Percentiles rank a stretch among this genome's conserved stretches.
These are phyloP conservation scores for Amanita brunnescens DNA, from an alignment of 768 basidiomycete species.

Conservation along the genomic window DNA sequence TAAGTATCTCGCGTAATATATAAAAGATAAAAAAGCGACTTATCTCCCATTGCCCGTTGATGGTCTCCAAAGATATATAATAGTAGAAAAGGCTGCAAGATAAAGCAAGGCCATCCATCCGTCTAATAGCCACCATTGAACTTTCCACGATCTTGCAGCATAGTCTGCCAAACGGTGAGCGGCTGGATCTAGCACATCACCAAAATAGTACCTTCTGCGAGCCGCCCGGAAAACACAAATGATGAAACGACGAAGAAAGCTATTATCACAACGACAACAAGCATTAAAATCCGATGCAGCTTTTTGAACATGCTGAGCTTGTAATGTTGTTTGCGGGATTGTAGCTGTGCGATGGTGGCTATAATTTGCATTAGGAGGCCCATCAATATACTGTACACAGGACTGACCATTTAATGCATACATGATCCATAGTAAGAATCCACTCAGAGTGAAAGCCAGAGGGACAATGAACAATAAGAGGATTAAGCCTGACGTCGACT, in stretches of 20 bases:
- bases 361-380: constrained; percentile 8
- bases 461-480: constrained; percentile 90
- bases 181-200: constrained; percentile 1
- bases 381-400: neutral
- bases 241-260: constrained; percentile 92
- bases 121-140: constrained; percentile 94
- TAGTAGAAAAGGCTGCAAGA: constrained; percentile 66
- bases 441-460: constrained; percentile 89
- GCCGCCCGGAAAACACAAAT: constrained; percentile 82
- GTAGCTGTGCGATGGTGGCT: constrained; percentile 87
- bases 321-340: constrained; percentile 76
- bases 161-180: constrained; percentile 49
- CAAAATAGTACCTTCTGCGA: constrained; percentile 66
- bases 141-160: constrained; percentile 81
- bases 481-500: constrained; percentile 79
- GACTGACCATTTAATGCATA: constrained; percentile 77
- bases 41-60: constrained; percentile 83
- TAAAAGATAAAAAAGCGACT: constrained; percentile 23
- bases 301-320: constrained; percentile 85
- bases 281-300: constrained; percentile 77
- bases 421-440: constrained; percentile 94
- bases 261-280: constrained; percentile 71
- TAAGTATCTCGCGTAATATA: constrained; percentile 17
- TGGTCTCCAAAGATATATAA: constrained; percentile 91
- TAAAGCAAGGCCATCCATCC: constrained; percentile 91